phyloP scores from a whole-genome alignment of 192 early-diverging fungal genomes.

The Phycomyces nitens region DNA sequence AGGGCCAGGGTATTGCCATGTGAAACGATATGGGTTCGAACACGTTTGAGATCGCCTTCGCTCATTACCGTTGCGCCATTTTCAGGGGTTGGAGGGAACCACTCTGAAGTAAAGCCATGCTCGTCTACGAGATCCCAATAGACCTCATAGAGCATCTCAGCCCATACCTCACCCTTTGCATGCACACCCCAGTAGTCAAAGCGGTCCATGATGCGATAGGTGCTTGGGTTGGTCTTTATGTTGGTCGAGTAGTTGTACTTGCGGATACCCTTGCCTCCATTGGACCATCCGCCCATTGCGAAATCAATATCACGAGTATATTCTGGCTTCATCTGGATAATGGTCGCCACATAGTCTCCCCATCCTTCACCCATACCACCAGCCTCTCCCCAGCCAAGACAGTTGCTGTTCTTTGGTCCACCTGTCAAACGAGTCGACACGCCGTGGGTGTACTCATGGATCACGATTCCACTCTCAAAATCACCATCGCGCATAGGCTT shows the following conservation, averaged over 20 bases:
- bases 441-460: conserved; percentile 94
- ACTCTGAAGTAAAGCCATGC: conserved; percentile 52
- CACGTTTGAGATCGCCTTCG: conserved; percentile 24
- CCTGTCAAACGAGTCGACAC: conserved; percentile 90
- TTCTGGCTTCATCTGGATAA: conserved; percentile 59
- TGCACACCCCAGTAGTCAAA: conserved; percentile 92
- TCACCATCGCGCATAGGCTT: conserved; percentile 78
- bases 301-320: conserved; percentile 60
- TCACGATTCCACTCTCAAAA: conserved; percentile 87
- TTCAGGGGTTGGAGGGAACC: conserved; percentile 47
- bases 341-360: conserved; percentile 90
- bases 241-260: conserved; percentile 81
- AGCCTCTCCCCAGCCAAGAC: conserved; percentile 82
- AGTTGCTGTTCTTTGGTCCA: conserved; percentile 85
- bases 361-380: conserved; percentile 96
- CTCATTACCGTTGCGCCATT: conserved; percentile 7
- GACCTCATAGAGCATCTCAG: conserved; percentile 86
- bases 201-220: conserved; percentile 71
- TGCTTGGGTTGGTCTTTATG: conserved; percentile 72
- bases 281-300: conserved; percentile 79
- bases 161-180: conserved; percentile 91
- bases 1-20: conserved; percentile 69
- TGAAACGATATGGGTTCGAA: conserved; percentile 33
- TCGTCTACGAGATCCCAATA: conserved; percentile 66
- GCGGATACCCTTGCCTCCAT: conserved; percentile 86